Evolutionary conservation across 331 rosid species (phyloP).

Genomic region (Phaseolus coccineus): DNA sequence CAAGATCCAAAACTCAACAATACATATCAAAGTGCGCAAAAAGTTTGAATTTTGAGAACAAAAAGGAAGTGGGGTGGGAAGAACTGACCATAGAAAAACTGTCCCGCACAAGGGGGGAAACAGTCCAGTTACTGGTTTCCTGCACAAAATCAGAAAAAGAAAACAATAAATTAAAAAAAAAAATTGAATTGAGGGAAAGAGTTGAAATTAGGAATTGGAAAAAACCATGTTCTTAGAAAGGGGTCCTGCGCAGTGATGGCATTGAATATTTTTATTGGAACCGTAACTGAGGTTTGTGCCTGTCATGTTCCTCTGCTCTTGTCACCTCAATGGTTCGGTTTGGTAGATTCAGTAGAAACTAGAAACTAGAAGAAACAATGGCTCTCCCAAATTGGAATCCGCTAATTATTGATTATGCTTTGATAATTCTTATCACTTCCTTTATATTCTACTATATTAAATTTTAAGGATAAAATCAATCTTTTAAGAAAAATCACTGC

Average conservation of each 20-base stretch:
- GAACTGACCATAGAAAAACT: conserved; percentile 83
- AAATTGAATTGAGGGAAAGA: background rate
- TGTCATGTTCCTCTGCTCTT: conserved; percentile 39
- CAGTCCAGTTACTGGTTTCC: conserved; percentile 83
- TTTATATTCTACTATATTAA: no score
- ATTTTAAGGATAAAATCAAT: no score
- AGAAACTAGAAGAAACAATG: background rate
- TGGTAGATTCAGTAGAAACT: no score
- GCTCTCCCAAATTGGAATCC: background rate
- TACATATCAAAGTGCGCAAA: conserved; percentile 13
- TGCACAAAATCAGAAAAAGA: conserved; percentile 36
- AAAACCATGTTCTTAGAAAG: conserved; percentile 72
- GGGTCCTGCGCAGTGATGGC: conserved; percentile 93
- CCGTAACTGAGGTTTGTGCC: conserved; percentile 22
- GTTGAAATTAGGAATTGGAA: conserved; percentile 13
- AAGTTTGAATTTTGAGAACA: conserved; percentile 31
- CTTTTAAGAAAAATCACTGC: background rate
- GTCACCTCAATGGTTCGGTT: conserved; percentile 7
- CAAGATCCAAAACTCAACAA: conserved; percentile 22
- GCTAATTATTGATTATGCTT: background rate
- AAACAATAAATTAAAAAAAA: background rate
- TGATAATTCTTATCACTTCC: no score
- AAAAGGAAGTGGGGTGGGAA: conserved; percentile 29
- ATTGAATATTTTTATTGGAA: conserved; percentile 48
- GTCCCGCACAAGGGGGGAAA: conserved; percentile 77